Base-by-base conservation (phyloP, 345 rosid species). In the Noccaea caerulescens region DNA sequence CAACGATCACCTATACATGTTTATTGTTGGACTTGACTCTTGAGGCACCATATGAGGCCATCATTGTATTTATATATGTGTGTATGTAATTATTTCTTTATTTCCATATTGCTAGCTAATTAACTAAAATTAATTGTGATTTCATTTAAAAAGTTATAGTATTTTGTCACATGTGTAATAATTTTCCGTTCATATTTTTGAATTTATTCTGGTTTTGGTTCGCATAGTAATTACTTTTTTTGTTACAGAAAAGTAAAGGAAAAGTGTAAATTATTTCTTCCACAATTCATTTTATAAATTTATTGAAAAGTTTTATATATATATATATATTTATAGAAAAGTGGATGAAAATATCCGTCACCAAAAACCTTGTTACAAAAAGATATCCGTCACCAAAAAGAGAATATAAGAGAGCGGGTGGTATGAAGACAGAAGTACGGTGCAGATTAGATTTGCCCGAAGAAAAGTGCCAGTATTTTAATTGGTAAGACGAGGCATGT, bases 11-110 rank as follows among this genome's bases (percentile, higher is more conserved):
- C 55, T 62, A 62, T 33, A 2, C 34, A 1, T 43, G 38, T 52
- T 43, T 33, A 42, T 62, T 10, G 55, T 62, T 62, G 69, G 69
- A 54, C 63, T 63, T 54, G 76, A 54, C 69, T 72, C 63, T 72
- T 44, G 39, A 72, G 63, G 56, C 63, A 43, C 69, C 39, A 20
- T 62, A 18, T 53, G 68, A 62, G 69, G 5, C 75, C 25, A 42
- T 49, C 52, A 27, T 27, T 27, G 2, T 27, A 27, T 27, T 2
- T 27, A 27, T 27, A 27, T 27, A 3, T 27, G 30, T 3, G 30
- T 27, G 30, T 27, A 10, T 9, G 2, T 6, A 36, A 6, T 7
- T 36, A 7, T 36, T 36, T 36, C 2, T 36, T 36, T 36, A 7
- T 36, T 36, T 1, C 9, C 10, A 36, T 36, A 7, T 8, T 8